phyloP scores from a whole-genome alignment of 306 rosid species.

The peach (Prunus persica) region DNA sequence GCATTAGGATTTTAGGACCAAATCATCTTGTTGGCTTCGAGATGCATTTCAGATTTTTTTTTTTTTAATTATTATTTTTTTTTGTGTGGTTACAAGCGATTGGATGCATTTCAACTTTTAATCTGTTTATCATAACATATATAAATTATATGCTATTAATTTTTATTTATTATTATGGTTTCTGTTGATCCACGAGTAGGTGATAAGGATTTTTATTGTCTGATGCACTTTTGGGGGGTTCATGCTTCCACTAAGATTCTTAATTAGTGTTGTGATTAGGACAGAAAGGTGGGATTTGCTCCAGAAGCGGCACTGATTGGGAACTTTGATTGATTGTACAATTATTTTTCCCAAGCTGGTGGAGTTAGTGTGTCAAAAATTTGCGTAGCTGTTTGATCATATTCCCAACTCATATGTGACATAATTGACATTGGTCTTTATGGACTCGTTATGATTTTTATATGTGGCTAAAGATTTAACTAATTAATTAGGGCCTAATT shows the following conservation, averaged over 20 bases:
- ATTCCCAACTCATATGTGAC: slow-evolving; percentile 19
- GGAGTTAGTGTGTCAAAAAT: slow-evolving; percentile 2
- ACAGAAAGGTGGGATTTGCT: slow-evolving; percentile 18
- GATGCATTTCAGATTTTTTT: too few relatives aligned
- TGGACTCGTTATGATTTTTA: neutral
- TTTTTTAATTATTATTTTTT: too few relatives aligned
- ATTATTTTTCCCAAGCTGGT: slow-evolving; percentile 15
- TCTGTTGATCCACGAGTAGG: neutral
- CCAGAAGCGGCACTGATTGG: slow-evolving; percentile 9
- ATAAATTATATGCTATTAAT: neutral
- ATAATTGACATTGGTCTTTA: neutral
- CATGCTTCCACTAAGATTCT: slow-evolving; percentile 4
- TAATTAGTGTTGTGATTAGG: slow-evolving; percentile 7
- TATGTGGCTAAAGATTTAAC: neutral
- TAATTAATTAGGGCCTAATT: neutral
- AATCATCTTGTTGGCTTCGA: neutral
- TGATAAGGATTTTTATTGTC: neutral
- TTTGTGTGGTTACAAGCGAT: too few relatives aligned
- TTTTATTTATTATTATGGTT: neutral
- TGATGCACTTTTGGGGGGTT: neutral
- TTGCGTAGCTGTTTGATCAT: neutral
- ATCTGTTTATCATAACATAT: neutral
- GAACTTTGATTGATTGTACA: slow-evolving; percentile 15
- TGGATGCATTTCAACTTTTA: neutral
- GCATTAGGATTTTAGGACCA: neutral